Evolutionary conservation across 83 land plant species (phyloP), one percentile per base, ranked within the genome.

Genomic region (Thuja plicata): DNA sequence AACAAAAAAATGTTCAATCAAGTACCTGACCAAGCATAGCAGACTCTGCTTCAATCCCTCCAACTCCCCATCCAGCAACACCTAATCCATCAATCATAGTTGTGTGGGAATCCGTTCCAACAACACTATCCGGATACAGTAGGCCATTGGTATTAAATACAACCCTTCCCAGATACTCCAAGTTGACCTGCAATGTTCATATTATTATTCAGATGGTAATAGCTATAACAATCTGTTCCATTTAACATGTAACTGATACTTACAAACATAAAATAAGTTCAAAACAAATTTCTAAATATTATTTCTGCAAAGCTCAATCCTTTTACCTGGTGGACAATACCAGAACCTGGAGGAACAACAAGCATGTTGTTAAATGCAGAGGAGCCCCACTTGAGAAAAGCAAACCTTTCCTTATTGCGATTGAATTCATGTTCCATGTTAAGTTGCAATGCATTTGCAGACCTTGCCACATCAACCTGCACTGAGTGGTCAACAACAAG

Each of bases 261-360:
- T 83, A 45, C 19, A 15, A 48, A 30, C 3, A 46, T 21, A 48
- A 15, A 83, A 45, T 45, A 34, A 45, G 7, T 82, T 41, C 30
- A 83, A n/a, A 43, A 46, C 38, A 83, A 30, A 8, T 12, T 83
- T 30, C 6, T 30, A 45, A 83, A 45, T 4, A 83, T 83, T 83
- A n/a, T 48, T 10, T 46, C 52, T 34, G 8, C 19, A 76, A 32
- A 76, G 34, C 19, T 34, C 15, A 35, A 76, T 34, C 88, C 34
- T 48, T 15, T 52, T 93, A 98, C 99, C 97, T 98, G 99, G 88
- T 98, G 99, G 7, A 98, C 99, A 87, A 98, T 98, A 52, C 99
- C 99, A 91, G 99, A 98, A 87, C 99, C 99, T 0, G 99, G 99
- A 90, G 99, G 99, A 78, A 98, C 99, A 73, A 98, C 99, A 89